phyloP scores from a whole-genome alignment of 768 basidiomycete genomes.

The Serpula lacrymans region DNA sequence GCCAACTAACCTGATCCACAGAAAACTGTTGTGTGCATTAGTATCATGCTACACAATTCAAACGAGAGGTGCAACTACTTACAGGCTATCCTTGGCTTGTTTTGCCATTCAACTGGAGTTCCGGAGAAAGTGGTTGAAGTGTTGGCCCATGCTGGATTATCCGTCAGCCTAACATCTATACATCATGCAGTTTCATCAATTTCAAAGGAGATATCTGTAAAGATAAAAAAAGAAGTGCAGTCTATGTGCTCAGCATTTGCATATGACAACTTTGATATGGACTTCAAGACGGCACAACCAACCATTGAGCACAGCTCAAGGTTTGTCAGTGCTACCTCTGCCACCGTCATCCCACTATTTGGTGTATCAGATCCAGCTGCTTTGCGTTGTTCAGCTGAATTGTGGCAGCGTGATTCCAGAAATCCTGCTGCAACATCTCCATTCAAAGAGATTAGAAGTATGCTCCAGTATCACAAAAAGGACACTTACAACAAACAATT shows the following conservation, averaged over 20 bases:
- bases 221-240: slow-evolving; percentile 7
- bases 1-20: too few species aligned
- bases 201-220: slow-evolving; percentile 8
- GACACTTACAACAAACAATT: background rate
- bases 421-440: too few species aligned
- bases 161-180: slow-evolving; percentile 16
- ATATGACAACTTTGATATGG: too few species aligned
- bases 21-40: too few species aligned
- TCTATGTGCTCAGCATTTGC: slow-evolving; percentile 11
- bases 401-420: too few species aligned
- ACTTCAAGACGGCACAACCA: too few species aligned
- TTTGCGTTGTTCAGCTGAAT: slow-evolving; percentile 16
- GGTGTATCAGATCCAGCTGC: slow-evolving; percentile 5
- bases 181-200: slow-evolving; percentile 14
- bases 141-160: slow-evolving; percentile 16
- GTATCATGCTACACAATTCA: too few species aligned
- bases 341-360: slow-evolving; percentile 1
- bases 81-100: slow-evolving; percentile 18
- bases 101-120: slow-evolving; percentile 16
- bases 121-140: slow-evolving; percentile 22
- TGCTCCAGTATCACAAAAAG: too few species aligned
- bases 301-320: slow-evolving; percentile 10
- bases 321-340: slow-evolving; percentile 3
- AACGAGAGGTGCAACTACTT: slow-evolving; percentile 20
- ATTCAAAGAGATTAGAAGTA: too few species aligned